Percentiles rank a stretch among this genome's conserved stretches.
Conservation (phyloP, 106 monocot genomes). For the Narthecium ossifragum region DNA sequence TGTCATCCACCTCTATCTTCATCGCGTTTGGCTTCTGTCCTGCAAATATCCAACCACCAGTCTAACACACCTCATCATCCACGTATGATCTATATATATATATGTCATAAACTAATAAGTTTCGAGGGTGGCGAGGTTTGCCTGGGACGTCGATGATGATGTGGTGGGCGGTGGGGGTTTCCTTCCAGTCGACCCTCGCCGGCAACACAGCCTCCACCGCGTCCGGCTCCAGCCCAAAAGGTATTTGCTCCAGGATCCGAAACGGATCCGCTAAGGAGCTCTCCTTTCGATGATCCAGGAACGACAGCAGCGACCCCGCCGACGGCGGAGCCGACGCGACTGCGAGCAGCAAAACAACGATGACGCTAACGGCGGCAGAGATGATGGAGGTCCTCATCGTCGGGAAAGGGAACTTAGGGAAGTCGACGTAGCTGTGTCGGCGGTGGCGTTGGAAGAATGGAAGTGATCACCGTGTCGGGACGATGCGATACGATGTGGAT, state of each 20-base stretch:
- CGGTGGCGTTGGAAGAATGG: not conserved
- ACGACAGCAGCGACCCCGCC: slow-evolving; percentile 29
- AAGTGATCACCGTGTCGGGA: not conserved
- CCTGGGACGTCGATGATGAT: slow-evolving; percentile 78
- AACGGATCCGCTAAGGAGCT: slow-evolving; percentile 46
- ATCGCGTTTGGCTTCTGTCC: slow-evolving; percentile 62
- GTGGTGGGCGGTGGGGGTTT: slow-evolving; percentile 53
- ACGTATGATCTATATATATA: not conserved
- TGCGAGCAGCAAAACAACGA: slow-evolving; percentile 1
- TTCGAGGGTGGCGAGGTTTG: not conserved
- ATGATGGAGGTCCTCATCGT: not conserved
- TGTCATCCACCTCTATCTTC: slow-evolving; percentile 63
- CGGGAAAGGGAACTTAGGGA: not conserved
- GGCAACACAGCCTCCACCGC: slow-evolving; percentile 19
- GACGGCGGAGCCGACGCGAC: slow-evolving; percentile 2
- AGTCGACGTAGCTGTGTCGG: not conserved
- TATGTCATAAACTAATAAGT: not conserved
- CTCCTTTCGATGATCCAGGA: slow-evolving; percentile 22
- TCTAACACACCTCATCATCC: not conserved
- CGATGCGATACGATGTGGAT: not conserved
- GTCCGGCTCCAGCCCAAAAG: slow-evolving; percentile 55
- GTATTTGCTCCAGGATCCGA: slow-evolving; percentile 56
- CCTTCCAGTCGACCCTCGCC: slow-evolving; percentile 76
- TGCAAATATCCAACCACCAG: not conserved
- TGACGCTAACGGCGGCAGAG: not conserved